Percentiles rank a stretch among this genome's conserved stretches.
phyloP scores from a whole-genome alignment of 352 stramenopile species.

The Plasmopara viticola region DNA sequence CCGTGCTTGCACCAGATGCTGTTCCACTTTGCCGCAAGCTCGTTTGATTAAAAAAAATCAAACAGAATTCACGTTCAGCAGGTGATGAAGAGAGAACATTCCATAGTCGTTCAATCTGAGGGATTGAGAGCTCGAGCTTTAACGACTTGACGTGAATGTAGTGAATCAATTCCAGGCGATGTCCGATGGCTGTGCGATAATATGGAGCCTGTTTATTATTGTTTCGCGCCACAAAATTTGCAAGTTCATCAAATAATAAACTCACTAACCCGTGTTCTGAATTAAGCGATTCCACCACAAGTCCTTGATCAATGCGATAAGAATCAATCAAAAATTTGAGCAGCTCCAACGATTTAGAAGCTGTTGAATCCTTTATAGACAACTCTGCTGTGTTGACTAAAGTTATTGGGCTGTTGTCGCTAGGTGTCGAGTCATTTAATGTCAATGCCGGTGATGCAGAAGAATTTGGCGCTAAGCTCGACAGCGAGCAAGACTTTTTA shows the following conservation, averaged over 20 bases:
- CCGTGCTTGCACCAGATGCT: constrained; percentile 12
- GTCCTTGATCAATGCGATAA: constrained; percentile 59
- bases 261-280: constrained; percentile 61
- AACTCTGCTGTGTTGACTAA: constrained; percentile 15
- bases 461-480: constrained; percentile 14
- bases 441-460: constrained; percentile 13
- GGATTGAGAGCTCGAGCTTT: constrained; percentile 65
- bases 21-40: constrained; percentile 36
- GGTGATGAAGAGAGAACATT: constrained; percentile 62
- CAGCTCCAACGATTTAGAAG: constrained; percentile 72
- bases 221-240: constrained; percentile 62
- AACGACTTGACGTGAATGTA: constrained; percentile 80
- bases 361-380: constrained; percentile 32
- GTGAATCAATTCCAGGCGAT: constrained; percentile 82
- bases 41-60: constrained; percentile 84
- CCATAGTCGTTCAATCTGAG: constrained; percentile 75
- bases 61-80: constrained; percentile 70
- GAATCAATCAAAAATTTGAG: constrained; percentile 86
- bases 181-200: constrained; percentile 71
- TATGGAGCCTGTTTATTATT: constrained; percentile 38
- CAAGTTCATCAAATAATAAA: constrained; percentile 80
- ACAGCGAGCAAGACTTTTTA: constrained; percentile 57
- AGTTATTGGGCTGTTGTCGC: constrained; percentile 13
- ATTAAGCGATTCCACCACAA: constrained; percentile 69
- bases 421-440: constrained; percentile 9